Evolutionary conservation across 768 basidiomycete genomes (phyloP), one percentile per base, ranked within the genome.

Genomic region (Leccinum rimulosum): DNA sequence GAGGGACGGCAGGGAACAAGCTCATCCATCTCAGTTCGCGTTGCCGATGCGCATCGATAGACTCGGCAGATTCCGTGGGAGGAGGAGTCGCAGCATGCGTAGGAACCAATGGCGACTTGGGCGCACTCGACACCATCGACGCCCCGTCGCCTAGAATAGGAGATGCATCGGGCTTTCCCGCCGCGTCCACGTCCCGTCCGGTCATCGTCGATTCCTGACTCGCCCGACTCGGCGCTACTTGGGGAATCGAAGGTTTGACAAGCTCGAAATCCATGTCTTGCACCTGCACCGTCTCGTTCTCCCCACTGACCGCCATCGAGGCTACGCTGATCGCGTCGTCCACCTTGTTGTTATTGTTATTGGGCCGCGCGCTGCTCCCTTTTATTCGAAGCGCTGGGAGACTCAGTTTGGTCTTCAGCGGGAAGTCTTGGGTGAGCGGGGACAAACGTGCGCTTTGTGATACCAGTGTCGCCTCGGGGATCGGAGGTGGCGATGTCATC

Each of bases 251-350:
- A 0, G 90, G 91, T 25, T 82, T 78, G 35, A 93, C 79, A 14
- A 92, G 81, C 73, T 91, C 88, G 63, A 93, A 93, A 63, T 92
- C 90, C 79, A 86, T 87, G 68, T 92, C 87, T 68, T 89, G 76
- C 8, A 92, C 87, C 56, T 93, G 90, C 6, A 91, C 79, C 2
- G 82, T 84, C 63, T 88, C 83, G 43, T 77, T 74, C 78, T 70
- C 73, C 54, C 60, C 62, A 10, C 72, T 73, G 0, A 19, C 48
- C 5, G 61, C 48, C 14, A 72, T 51, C 50, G 69, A 71, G n/a
- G 15, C 31, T 8, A 68, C 64, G 50, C 71, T 77, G 22, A 56
- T 50, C 11, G 66, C 64, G 12, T 74, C 72, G 38, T 76, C 78
- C 22, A 72, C 22, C 54, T 68, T 71, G 52, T 15, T 52, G 2